A percentile compares a stretch with the other conserved stretches of the same genome.
Evolutionary conservation across 139 green algal species (phyloP).

Genomic region (Zygnema circumcarinatum): DNA sequence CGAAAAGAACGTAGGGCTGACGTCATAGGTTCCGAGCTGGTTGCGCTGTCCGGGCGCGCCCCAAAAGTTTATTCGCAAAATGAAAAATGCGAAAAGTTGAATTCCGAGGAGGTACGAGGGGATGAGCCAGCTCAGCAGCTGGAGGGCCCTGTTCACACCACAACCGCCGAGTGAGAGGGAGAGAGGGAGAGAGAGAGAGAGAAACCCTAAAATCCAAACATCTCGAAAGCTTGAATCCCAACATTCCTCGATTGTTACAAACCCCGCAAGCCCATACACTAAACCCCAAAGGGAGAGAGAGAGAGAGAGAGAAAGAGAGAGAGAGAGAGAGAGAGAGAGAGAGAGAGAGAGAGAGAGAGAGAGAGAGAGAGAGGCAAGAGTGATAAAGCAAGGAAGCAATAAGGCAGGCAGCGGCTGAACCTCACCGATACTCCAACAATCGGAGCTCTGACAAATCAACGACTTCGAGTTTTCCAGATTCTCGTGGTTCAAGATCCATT

Average conservation of each 20-base stretch:
- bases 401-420: no score
- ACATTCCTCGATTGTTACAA: no score
- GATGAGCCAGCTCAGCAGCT: slow-evolving; percentile 45
- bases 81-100: slow-evolving; percentile 6
- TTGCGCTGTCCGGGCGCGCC: background rate
- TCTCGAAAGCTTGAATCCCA: no score
- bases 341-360: background rate
- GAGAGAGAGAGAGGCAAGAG: background rate
- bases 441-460: no score
- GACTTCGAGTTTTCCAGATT: no score
- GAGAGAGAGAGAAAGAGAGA: background rate
- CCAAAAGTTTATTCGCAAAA: slow-evolving; percentile 23
- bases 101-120: slow-evolving; percentile 36
- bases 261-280: background rate
- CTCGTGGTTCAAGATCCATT: no score
- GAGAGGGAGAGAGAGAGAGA: background rate
- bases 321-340: background rate
- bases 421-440: no score
- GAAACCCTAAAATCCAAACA: background rate
- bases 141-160: slow-evolving; percentile 22
- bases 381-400: background rate
- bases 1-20: slow-evolving; percentile 31
- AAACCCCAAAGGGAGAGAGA: background rate
- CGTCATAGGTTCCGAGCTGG: background rate
- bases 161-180: background rate